Percentiles rank a stretch among this genome's conserved stretches.
Conservation (phyloP, 352 stramenopile genomes). For the Pythium apleroticum region DNA sequence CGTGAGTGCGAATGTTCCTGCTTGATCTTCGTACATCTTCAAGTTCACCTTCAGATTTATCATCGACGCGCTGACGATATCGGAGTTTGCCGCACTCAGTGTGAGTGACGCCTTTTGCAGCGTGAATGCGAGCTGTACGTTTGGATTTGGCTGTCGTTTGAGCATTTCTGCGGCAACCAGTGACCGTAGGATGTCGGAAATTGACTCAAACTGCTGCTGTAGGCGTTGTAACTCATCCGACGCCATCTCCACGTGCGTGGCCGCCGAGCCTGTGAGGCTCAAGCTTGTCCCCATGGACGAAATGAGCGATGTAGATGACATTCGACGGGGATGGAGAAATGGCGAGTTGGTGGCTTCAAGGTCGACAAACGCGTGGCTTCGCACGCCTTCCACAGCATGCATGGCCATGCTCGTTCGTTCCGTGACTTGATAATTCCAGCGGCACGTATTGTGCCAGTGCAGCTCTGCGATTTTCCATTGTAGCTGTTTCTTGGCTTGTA, state of each 20-base stretch:
- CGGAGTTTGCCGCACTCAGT: constrained; percentile 54
- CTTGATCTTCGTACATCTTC: constrained; percentile 73
- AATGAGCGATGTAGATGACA: constrained; percentile 33
- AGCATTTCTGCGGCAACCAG: constrained; percentile 42
- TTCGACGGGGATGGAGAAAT: constrained; percentile 37
- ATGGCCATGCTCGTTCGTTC: constrained; percentile 47
- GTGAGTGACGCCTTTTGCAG: constrained; percentile 59
- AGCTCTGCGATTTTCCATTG: constrained; percentile 66
- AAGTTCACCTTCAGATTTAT: constrained; percentile 53
- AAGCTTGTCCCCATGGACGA: constrained; percentile 42
- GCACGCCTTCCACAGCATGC: constrained; percentile 37
- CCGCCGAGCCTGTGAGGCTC: constrained; percentile 34
- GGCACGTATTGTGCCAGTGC: constrained; percentile 55
- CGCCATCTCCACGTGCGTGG: constrained; percentile 37
- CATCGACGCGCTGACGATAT: constrained; percentile 57
- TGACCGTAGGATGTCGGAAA: constrained; percentile 42
- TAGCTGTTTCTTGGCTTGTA: constrained; percentile 45
- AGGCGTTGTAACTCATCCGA: constrained; percentile 50
- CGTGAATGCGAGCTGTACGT: constrained; percentile 62
- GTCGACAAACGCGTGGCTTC: constrained; percentile 36
- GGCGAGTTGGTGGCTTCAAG: constrained; percentile 39
- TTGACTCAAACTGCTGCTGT: constrained; percentile 42
- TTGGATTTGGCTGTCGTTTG: constrained; percentile 43
- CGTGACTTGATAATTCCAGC: constrained; percentile 51
- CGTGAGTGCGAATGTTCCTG: constrained; percentile 56